phyloP scores from a whole-genome alignment of 441 rosid species.

The Metrosideros polymorpha region DNA sequence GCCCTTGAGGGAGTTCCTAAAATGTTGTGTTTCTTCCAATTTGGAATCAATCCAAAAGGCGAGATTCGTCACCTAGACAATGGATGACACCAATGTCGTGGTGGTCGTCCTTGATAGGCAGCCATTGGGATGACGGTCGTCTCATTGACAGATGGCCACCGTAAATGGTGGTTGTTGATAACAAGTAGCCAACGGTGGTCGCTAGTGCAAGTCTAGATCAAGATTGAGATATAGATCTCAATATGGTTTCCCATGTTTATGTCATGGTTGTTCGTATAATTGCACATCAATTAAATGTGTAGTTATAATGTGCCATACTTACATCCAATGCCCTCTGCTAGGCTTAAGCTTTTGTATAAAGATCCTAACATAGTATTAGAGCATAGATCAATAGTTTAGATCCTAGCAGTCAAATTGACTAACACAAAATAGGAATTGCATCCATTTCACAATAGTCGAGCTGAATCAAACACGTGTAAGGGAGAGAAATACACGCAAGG shows the following conservation, averaged over 20 bases:
- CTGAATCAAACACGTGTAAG: background rate
- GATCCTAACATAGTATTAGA: background rate
- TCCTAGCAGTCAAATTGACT: background rate
- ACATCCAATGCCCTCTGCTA: background rate
- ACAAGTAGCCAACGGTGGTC: background rate
- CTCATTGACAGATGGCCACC: background rate
- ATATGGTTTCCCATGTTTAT: background rate
- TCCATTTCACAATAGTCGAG: background rate
- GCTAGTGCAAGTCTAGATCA: background rate
- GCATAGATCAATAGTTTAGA: background rate
- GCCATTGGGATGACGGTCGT: accelerated
- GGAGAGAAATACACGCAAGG: background rate
- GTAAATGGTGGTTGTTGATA: background rate
- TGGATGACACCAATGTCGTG: background rate
- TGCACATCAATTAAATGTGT: background rate
- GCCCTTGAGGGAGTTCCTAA: no score
- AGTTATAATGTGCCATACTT: background rate
- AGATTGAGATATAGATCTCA: background rate
- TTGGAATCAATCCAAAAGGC: background rate
- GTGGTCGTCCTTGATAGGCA: background rate
- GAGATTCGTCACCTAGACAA: background rate
- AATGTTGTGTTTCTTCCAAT: background rate
- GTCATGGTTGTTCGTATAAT: background rate
- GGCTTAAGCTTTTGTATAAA: background rate
- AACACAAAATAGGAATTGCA: background rate